Base-by-base conservation (phyloP, 805 yeast genomes). In the Pichia heedii region DNA sequence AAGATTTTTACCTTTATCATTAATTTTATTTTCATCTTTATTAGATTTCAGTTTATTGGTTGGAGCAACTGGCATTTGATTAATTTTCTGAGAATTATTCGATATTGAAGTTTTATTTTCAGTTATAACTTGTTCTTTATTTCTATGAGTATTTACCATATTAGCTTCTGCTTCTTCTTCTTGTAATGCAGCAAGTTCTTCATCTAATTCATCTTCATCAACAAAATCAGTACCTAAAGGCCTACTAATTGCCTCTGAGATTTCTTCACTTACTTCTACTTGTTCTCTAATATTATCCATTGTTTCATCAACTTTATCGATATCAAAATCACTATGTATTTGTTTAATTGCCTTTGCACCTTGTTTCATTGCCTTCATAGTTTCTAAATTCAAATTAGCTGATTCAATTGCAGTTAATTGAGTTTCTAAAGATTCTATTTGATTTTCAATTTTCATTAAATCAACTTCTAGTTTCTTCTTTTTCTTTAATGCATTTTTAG, bases 201-300 rank as follows among this genome's bases (percentile, higher is more conserved):
- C 98, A 53, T 89, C 96, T 55, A 89, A 93, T 60, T 90, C 77
- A 64, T 93, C 98, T 55, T 88, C 96, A 58, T 85, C 95, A 52
- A 74, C 80, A 37, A 67, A 56, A 45, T 86, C 96, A 41, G 73
- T 73, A 43, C 94, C 94, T 52, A 93, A 75, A 6, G 98, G 96
- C 66, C 96, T 78, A 39, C 96, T 83, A 46, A 93, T 88, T 33
- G 98, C 97, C 45, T 93, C 96, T 39, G 94, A 81, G 43, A 93
- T 88, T 69, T 93, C 98, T 53, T 88, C 96, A 36, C 95, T 84
- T 56, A 86, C 70, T 56, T 90, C 96, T 41, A 90, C 94, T 66
- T 93, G 97, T 61, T 93, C 98, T 54, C 97, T 78, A 50, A 94
- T 87, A 49, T 90, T 96, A 63, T 93, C 98, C 97, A 93, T 90